A percentile compares a stretch with the other conserved stretches of the same genome.
Evolutionary conservation across 768 basidiomycete species (phyloP).

Genomic region (Pleurotus cornucopiae): DNA sequence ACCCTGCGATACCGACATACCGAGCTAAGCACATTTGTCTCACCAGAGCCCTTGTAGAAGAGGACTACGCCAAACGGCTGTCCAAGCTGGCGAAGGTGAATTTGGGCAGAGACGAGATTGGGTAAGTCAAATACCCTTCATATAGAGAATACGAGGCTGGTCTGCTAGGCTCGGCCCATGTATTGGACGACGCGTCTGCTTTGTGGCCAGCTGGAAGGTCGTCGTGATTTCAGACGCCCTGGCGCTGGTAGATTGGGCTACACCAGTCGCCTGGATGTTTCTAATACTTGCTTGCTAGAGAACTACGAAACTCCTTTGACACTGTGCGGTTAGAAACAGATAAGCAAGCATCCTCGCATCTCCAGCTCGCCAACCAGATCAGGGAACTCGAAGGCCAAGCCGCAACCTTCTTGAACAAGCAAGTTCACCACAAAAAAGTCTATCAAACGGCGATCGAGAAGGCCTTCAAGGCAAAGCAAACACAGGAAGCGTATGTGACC

Average conservation of each 20-base stretch:
- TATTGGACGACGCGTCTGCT: neutral
- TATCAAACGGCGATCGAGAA: slow-evolving; percentile 82
- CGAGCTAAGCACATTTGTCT: slow-evolving; percentile 9
- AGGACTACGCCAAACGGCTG: slow-evolving; percentile 89
- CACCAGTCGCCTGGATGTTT: no score
- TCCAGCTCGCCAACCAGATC: slow-evolving; percentile 70
- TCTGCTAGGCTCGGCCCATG: no score
- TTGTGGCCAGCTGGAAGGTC: no score
- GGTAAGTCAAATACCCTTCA: slow-evolving; percentile 49
- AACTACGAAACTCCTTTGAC: slow-evolving; percentile 77
- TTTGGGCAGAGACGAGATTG: slow-evolving; percentile 89
- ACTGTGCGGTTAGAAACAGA: slow-evolving; percentile 82
- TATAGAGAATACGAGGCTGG: no score
- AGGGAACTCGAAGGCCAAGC: slow-evolving; percentile 72
- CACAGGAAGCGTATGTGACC: slow-evolving; percentile 79
- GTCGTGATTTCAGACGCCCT: no score
- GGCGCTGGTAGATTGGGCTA: no score
- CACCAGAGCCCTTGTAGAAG: slow-evolving; percentile 82
- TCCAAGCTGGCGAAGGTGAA: slow-evolving; percentile 70
- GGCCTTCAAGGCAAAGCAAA: slow-evolving; percentile 83
- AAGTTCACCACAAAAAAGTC: slow-evolving; percentile 69
- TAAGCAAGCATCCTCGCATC: slow-evolving; percentile 70
- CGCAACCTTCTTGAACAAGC: slow-evolving; percentile 54
- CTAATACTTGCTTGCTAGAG: slow-evolving; percentile 39
- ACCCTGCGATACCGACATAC: neutral